phyloP scores from a whole-genome alignment of 345 rosid genomes.

The Sonneratia alba region DNA sequence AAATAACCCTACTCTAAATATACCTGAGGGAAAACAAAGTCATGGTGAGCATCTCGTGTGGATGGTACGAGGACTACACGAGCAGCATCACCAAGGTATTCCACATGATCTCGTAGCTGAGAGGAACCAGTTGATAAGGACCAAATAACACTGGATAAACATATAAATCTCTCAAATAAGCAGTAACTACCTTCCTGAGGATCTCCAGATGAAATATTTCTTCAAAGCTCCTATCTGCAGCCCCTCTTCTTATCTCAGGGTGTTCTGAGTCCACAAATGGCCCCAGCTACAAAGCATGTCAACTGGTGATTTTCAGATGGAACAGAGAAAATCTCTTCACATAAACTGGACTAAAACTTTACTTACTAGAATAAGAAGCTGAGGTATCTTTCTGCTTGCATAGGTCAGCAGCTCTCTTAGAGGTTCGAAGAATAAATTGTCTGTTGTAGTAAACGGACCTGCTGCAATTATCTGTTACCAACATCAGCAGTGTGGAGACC shows the following conservation, averaged over 20 bases:
- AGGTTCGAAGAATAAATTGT: constrained; percentile 83
- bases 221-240: constrained; percentile 41
- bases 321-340: neutral
- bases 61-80: constrained; percentile 73
- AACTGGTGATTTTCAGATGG: constrained; percentile 2
- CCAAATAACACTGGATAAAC: neutral
- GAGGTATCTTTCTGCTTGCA: constrained; percentile 73
- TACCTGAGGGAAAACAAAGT: constrained; percentile 94
- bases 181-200: constrained; percentile 46
- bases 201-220: constrained; percentile 62
- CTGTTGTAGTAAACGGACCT: constrained; percentile 83
- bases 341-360: neutral
- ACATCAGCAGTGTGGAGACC: too few species aligned
- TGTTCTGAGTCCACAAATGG: constrained; percentile 88
- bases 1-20: constrained; percentile 2
- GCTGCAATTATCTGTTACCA: constrained; percentile 64
- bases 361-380: constrained; percentile 67
- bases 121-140: neutral
- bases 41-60: constrained; percentile 80
- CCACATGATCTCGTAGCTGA: constrained; percentile 83
- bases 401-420: constrained; percentile 68
- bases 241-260: constrained; percentile 74
- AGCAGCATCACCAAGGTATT: constrained; percentile 59
- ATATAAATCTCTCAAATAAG: neutral
- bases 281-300: constrained; percentile 55